A percentile compares a stretch with the other conserved stretches of the same genome.
Evolutionary conservation across 2,329 filamentous ascomycete species (phyloP).

Genomic region (Microdochium paspali): DNA sequence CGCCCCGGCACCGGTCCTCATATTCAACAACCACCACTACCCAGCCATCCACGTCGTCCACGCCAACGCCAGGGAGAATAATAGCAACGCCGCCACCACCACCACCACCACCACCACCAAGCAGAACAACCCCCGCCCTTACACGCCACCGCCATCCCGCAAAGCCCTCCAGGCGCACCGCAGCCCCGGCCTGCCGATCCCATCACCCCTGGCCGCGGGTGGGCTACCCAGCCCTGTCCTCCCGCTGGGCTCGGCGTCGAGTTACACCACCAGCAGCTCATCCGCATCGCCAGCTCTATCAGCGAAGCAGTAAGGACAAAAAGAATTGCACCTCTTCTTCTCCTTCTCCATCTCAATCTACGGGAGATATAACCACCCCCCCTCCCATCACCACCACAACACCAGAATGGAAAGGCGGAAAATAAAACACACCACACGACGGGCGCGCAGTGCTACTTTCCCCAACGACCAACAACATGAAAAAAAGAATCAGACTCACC

Average conservation of each 20-base stretch:
- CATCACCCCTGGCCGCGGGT: neutral
- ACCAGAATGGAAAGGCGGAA: no score
- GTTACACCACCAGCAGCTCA: neutral
- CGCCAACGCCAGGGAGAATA: slow-evolving; percentile 5
- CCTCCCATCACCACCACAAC: no score
- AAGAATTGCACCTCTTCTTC: no score
- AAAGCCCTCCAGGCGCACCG: neutral
- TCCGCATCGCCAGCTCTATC: no score
- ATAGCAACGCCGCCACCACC: neutral
- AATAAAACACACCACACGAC: no score
- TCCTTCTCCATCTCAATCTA: no score
- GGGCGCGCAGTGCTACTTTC: no score
- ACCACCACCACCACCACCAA: neutral
- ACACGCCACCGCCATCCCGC: neutral
- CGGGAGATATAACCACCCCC: no score
- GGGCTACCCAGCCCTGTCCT: neutral
- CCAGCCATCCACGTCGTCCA: slow-evolving; percentile 14
- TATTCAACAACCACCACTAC: slow-evolving; percentile 11
- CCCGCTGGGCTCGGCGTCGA: neutral
- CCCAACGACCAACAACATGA: no score
- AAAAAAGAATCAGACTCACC: no score
- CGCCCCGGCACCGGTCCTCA: slow-evolving; percentile 18
- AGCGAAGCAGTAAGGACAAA: no score
- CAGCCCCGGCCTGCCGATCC: neutral
- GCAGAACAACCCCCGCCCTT: neutral